Base-by-base conservation (phyloP, 2,329 filamentous ascomycete genomes). In the Lasiodiplodia citricola region DNA sequence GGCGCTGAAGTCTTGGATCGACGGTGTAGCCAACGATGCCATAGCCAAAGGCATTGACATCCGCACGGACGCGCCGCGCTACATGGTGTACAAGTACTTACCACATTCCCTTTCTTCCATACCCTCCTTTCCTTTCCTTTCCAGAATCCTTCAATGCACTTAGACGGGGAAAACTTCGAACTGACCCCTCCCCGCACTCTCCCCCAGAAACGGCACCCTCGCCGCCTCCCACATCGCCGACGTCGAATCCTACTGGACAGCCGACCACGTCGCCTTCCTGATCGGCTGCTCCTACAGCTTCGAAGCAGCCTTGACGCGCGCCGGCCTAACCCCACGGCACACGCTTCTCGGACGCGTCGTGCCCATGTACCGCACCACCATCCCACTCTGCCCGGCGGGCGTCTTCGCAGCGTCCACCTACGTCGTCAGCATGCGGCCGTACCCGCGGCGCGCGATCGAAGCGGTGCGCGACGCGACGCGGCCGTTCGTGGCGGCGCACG, bases 231-330 rank as follows among this genome's bases (percentile, higher is more conserved):
- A 80, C 18, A 77, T 78, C 38, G 62, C 73, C 1, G 81, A 88
- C 73, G 80, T 91, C 18, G 72, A 77, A 1, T 73, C 77, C 2
- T 76, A 87, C 51, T 91, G 88, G 89, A 84, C 82, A 0, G 74
- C 80, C 4, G 83, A 89, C 71, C 87, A 91, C 71, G 84, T 88
- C 28, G 88, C 83, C 0, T 91, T 89, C 73, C 75, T 91, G 55
- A 86, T 91, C 70, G 89, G 88, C 10, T 91, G 88, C 74, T 88
- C 85, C 0, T 91, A 86, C 80, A 87, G 84, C 72, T 91, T 91
- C 74, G 88, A 91, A 75, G 78, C 82, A 2, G 88, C 87, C 3
- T 82, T 91, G 25, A 73, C 77, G 0, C 76, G 74, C 0, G 84
- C 85, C 0, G 86, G 85, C 0, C 77, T 91, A 6, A 72, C 80